Base-by-base conservation (phyloP, 2,329 filamentous ascomycete genomes). In the Aspergillus clavatus region DNA sequence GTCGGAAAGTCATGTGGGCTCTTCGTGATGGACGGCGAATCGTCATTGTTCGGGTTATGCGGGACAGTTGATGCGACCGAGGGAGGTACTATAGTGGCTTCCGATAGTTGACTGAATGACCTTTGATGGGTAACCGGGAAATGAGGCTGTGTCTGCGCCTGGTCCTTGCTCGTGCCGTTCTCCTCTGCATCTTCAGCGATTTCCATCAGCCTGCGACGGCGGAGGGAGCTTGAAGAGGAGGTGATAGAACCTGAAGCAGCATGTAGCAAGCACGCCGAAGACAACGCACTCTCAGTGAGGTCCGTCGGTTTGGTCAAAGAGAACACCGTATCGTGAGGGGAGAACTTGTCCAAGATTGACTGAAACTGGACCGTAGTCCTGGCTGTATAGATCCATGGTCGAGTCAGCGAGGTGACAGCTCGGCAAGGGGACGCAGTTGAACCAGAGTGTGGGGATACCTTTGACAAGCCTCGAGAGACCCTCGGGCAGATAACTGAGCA, bases 161-260 rank as follows among this genome's bases (percentile, higher is more conserved):
- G 79, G 69, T 59, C 78, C 73, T 77, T 67, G 2, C 78, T 82
- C 58, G 83, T 75, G 43, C 80, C 73, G 58, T 82, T 84, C 59
- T 95, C 89, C 61, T 94, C 89, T 43, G 85, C 87, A 70, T 93
- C 87, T 69, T 97, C 93, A n/a, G 86, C 83, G 63, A 97, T 96
- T 70, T 95, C 91, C 72, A 91, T 85, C 57, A 97, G 73, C 54
- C 87, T 83, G 58, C 84, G 81, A 60, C 83, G 79, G 47, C 86
- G 81, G 53, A 89, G 74, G 4, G 89, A 94, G 62, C 86, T 89
- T 39, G 81, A 86, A 4, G 88, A 91, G 8, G 90, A 95, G 21
- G 86, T 89, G 54, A 84, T 87, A 16, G 91, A 95, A 29, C 84
- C 86, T 10, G 88, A 88, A 6, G 89, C 88, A 29, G 90, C 86